Conservation (phyloP, 306 rosid species). For the Corylus avellana region DNA sequence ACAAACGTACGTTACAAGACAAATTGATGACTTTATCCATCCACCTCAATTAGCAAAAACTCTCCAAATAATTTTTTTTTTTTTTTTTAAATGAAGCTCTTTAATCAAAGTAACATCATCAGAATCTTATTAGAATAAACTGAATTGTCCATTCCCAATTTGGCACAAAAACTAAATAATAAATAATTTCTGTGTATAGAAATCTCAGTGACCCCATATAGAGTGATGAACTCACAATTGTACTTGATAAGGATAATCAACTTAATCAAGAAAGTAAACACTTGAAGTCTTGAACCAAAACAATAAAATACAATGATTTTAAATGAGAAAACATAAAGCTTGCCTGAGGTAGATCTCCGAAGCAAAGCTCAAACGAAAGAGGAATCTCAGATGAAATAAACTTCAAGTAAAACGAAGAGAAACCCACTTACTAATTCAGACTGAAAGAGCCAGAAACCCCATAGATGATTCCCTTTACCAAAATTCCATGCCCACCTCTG, state of each 20-base stretch:
- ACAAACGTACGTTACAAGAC: not conserved
- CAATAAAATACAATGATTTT: not conserved
- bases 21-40: conserved; percentile 7
- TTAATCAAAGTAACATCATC: not conserved
- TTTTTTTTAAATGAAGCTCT: not conserved
- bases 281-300: not conserved
- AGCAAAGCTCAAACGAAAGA: conserved; percentile 20
- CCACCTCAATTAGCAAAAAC: not conserved
- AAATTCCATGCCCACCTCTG: conserved; percentile 34
- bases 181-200: not conserved
- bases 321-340: conserved; percentile 17
- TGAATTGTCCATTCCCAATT: not conserved
- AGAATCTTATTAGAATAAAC: conserved; percentile 18
- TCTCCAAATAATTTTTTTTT: not conserved
- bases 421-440: conserved; percentile 10
- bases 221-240: not conserved
- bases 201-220: not conserved
- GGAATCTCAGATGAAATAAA: not conserved
- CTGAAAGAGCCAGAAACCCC: conserved; percentile 17
- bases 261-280: not conserved
- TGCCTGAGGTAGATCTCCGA: conserved; percentile 33
- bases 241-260: not conserved
- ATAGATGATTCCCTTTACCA: conserved; percentile 17
- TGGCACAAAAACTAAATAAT: conserved; percentile 1
- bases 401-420: conserved; percentile 12